Percentiles rank a stretch among this genome's conserved stretches.
Conservation (phyloP, 2,329 filamentous ascomycete genomes). For the Trichothecium sympodiale region DNA sequence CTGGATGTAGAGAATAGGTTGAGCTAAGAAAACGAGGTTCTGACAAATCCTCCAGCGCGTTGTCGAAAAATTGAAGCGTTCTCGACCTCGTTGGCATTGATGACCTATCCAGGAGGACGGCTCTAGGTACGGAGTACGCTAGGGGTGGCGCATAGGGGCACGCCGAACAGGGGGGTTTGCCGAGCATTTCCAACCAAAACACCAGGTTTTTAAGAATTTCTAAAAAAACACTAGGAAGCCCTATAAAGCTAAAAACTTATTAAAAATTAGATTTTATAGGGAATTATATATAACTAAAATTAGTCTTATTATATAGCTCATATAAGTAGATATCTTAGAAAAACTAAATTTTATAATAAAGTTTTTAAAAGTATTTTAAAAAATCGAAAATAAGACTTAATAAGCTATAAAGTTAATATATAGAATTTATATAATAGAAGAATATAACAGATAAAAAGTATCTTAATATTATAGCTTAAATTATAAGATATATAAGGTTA, state of each 20-base stretch:
- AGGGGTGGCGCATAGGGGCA: too few relatives aligned
- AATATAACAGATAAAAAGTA: not conserved
- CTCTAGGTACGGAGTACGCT: too few relatives aligned
- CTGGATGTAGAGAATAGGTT: too few relatives aligned
- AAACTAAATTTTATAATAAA: not conserved
- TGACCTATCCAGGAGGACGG: too few relatives aligned
- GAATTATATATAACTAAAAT: constrained; percentile 1
- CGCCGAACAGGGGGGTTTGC: too few relatives aligned
- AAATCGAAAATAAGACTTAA: not conserved
- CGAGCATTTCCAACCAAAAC: too few relatives aligned
- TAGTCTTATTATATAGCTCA: not conserved
- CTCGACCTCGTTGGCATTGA: too few relatives aligned
- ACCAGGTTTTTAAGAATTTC: not conserved
- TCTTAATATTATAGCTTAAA: not conserved
- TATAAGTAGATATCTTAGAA: constrained; percentile 1
- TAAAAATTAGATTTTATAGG: not conserved
- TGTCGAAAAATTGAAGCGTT: too few relatives aligned
- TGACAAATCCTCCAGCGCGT: too few relatives aligned
- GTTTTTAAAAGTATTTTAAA: not conserved
- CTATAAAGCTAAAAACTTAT: not conserved
- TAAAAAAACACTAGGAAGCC: too few relatives aligned
- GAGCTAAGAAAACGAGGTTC: too few relatives aligned
- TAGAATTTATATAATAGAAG: not conserved
- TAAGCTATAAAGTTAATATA: not conserved
- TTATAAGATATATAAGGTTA: too few relatives aligned